Conservation (phyloP, 2,329 filamentous ascomycete species). For the Curvularia hawaiiensis region DNA sequence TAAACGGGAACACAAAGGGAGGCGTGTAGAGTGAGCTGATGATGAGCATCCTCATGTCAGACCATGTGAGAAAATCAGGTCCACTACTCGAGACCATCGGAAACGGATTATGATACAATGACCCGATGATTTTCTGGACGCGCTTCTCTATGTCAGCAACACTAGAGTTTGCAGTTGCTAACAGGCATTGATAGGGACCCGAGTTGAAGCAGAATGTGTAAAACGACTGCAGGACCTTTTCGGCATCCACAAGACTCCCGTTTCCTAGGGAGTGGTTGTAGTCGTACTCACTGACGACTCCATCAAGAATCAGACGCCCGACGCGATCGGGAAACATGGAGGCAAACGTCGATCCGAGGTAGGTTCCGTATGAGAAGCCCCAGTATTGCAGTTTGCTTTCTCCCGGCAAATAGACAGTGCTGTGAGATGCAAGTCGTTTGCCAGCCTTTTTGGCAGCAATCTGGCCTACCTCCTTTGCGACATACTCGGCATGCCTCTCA, state of each 20-base stretch:
- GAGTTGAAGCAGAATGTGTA: slow-evolving; percentile 52
- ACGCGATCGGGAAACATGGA: slow-evolving; percentile 48
- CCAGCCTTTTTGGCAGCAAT: slow-evolving; percentile 1
- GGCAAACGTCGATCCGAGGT: slow-evolving; percentile 47
- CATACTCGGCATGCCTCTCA: slow-evolving; percentile 50
- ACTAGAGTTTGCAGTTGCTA: slow-evolving; percentile 43
- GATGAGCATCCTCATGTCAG: slow-evolving; percentile 46
- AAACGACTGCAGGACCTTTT: slow-evolving; percentile 51
- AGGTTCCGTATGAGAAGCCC: slow-evolving; percentile 57
- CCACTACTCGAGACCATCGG: slow-evolving; percentile 36
- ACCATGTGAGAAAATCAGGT: slow-evolving; percentile 48
- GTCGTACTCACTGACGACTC: slow-evolving; percentile 50
- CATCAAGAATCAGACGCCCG: slow-evolving; percentile 49
- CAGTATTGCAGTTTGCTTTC: slow-evolving; percentile 49
- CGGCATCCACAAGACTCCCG: slow-evolving; percentile 51
- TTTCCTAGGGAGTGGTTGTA: slow-evolving; percentile 46
- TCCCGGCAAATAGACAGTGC: slow-evolving; percentile 13
- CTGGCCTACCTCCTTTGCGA: slow-evolving; percentile 16
- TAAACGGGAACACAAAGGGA: slow-evolving; percentile 35
- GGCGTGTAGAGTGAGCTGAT: slow-evolving; percentile 48
- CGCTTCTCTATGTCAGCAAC: slow-evolving; percentile 44
- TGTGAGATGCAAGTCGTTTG: neutral
- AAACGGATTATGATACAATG: slow-evolving; percentile 50
- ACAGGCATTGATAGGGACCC: slow-evolving; percentile 49
- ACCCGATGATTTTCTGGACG: slow-evolving; percentile 40